Percentiles rank a stretch among this genome's conserved stretches.
phyloP scores from a whole-genome alignment of 2,329 filamentous ascomycete species.

The Rutstroemia sp. region DNA sequence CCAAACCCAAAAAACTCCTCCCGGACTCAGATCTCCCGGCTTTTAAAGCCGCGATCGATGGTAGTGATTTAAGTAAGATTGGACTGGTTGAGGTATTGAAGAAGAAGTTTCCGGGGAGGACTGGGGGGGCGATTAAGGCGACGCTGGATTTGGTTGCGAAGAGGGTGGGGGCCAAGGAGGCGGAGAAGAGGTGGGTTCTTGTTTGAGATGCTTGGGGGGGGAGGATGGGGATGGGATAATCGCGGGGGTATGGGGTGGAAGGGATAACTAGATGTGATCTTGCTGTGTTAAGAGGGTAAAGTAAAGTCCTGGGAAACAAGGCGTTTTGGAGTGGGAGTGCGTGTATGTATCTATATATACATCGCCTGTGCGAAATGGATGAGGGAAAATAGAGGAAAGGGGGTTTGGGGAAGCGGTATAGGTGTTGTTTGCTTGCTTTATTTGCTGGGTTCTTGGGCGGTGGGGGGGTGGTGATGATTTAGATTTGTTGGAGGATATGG shows the following conservation, averaged over 20 bases:
- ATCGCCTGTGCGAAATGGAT: no score
- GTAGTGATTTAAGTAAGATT: constrained; percentile 64
- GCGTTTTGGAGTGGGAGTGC: no score
- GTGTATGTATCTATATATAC: no score
- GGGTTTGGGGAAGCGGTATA: no score
- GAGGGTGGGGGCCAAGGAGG: constrained; percentile 47
- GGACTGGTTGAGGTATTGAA: constrained; percentile 70
- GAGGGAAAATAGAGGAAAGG: no score
- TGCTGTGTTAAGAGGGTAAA: no score
- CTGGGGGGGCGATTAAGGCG: constrained; percentile 62
- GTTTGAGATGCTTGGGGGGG: constrained; percentile 1
- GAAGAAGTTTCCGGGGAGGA: constrained; percentile 62
- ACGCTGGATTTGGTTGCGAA: constrained; percentile 61
- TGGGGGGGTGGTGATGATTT: no score
- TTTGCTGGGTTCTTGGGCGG: no score
- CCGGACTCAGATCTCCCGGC: constrained; percentile 21
- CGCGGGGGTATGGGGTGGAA: background rate
- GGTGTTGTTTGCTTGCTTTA: no score
- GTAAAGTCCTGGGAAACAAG: no score
- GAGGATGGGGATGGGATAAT: background rate
- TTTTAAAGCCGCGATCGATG: constrained; percentile 64
- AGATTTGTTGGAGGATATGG: no score
- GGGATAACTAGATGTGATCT: no score
- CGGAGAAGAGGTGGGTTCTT: constrained; percentile 24
- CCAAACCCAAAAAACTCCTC: constrained; percentile 23